Percentiles rank a stretch among this genome's conserved stretches.
Conservation (phyloP, 345 rosid species). For the Euphorbia pulcherrima region DNA sequence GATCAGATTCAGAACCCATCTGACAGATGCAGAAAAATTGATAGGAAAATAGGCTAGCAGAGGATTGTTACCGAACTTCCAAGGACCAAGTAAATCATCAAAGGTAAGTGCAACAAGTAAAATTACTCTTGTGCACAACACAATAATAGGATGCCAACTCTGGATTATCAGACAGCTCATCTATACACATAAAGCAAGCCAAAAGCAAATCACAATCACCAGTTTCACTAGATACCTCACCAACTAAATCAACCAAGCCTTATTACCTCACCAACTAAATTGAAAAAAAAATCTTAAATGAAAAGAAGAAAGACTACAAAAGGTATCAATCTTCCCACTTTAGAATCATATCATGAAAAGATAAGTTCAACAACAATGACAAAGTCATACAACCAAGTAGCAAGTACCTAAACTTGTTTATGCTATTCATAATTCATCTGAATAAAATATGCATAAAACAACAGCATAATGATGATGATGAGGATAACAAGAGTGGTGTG, state of each 20-base stretch:
- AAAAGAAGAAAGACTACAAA: neutral
- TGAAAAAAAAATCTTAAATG: neutral
- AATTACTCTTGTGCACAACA: neutral
- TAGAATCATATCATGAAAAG: neutral
- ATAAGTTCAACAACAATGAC: neutral
- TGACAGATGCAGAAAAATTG: neutral
- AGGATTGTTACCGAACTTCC: neutral
- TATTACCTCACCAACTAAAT: neutral
- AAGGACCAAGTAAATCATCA: neutral
- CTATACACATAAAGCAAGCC: neutral
- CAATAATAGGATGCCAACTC: neutral
- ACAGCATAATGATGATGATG: neutral
- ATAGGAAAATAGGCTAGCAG: neutral
- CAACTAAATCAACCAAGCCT: too few species aligned
- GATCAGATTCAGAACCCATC: neutral
- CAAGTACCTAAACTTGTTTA: neutral
- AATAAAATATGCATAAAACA: neutral
- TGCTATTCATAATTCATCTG: neutral
- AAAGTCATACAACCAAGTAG: neutral
- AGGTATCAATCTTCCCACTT: neutral
- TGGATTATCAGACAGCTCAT: constrained; percentile 7
- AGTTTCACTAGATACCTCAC: neutral
- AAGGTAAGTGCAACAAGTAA: neutral
- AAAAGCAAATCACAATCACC: neutral
- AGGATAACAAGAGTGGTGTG: neutral